Conservation (phyloP, 23 red algal species). For the Pyropia haitanensis region DNA sequence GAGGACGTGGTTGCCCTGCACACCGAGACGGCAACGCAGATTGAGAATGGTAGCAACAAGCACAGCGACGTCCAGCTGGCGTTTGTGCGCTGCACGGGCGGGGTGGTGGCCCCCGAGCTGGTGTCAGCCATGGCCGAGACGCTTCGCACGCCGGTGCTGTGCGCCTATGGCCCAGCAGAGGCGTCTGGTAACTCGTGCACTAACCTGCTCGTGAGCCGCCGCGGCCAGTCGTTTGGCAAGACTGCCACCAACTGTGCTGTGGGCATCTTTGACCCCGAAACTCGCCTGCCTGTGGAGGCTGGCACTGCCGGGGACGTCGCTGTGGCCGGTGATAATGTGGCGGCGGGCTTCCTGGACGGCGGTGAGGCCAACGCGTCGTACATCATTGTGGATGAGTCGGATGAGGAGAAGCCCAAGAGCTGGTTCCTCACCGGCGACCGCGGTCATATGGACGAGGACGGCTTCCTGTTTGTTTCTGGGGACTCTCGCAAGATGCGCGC, state of each 20-base stretch:
- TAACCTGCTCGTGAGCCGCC: conserved; percentile 2
- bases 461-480: conserved; percentile 43
- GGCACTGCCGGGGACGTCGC: conserved; percentile 25
- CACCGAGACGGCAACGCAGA: conserved; percentile 25
- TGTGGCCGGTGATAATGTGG: conserved; percentile 27
- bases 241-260: conserved; percentile 27
- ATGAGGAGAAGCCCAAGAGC: conserved; percentile 8
- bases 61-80: conserved; percentile 13
- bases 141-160: conserved; percentile 24
- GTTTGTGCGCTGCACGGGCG: conserved; percentile 36
- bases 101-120: not conserved
- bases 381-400: conserved; percentile 15
- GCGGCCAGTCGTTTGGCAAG: conserved; percentile 25
- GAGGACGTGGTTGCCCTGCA: conserved; percentile 52
- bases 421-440: conserved; percentile 71
- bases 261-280: conserved; percentile 32
- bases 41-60: conserved; percentile 5
- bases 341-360: conserved; percentile 22
- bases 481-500: conserved; percentile 34
- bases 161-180: conserved; percentile 68
- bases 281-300: conserved; percentile 1
- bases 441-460: conserved; percentile 41
- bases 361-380: conserved; percentile 25
- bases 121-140: conserved; percentile 12
- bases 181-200: conserved; percentile 30